Evolutionary conservation across 768 basidiomycete species (phyloP), one percentile per base, ranked within the genome.

Genomic region (Mycena kentingensis): DNA sequence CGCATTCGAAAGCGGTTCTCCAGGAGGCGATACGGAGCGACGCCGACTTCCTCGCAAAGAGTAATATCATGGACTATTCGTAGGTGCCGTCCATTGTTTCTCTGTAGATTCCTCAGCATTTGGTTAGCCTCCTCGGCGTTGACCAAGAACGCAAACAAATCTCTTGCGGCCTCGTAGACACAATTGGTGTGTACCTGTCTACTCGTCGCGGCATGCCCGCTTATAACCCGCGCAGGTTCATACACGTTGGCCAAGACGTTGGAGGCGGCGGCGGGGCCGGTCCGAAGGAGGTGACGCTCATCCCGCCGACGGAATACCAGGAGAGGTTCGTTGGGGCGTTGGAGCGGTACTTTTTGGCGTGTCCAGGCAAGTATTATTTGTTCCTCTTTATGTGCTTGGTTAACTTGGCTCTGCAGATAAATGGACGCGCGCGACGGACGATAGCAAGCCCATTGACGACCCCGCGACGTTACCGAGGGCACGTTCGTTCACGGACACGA

Each of bases 11-110:
- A 62, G 69, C 77, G n/a, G 76, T 89, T 21, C 72, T 93, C 0
- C 76, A 75, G 22, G 84, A 88, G 55, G 88, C 88, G 3, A 73
- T 92, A 57, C 77, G 70, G 58, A 77, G 73, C 37, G 90, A 91
- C 62, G 83, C 85, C 3, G 88, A 87, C 2, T 93, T 87, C 63
- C 71, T 93, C 26, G 75, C 86, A 0, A 78, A 71, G 61, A 87
- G 84, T 60, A 88, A 88, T 55, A 89, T 92, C 60, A 91, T 92
- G 87, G 90, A 93, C 63, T 93, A 90, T 60, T 90, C 88, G 83
- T 87, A 61, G 54, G 84, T 73, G 21, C 42, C 15, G 21, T 45
- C 7, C 27, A 29, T 24, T 47, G 16, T 5, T 15, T 16, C 24
- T 21, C 25, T 24, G 31, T 21, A 41, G 39, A 32, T 25, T 29